Conservation (phyloP, 306 rosid species). For the Dryas alaskensis region DNA sequence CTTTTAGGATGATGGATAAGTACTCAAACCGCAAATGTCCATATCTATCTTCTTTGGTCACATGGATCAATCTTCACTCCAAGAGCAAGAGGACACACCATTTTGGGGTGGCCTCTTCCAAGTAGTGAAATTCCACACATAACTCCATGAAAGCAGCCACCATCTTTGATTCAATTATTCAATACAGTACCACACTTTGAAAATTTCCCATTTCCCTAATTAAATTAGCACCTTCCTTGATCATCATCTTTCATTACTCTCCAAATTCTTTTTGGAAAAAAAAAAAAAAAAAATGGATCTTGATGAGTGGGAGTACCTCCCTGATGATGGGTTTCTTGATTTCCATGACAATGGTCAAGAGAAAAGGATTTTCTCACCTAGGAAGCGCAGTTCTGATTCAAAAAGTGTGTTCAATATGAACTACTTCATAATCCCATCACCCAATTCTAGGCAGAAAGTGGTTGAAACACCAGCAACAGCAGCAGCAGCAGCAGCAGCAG, state of each 20-base stretch:
- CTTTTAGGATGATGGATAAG: slow-evolving; percentile 38
- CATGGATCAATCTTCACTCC: slow-evolving; percentile 29
- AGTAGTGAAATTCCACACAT: slow-evolving; percentile 30
- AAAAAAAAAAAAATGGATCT: slow-evolving; percentile 44
- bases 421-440: slow-evolving; percentile 54
- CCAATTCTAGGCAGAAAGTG: slow-evolving; percentile 28
- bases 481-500: not conserved
- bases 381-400: slow-evolving; percentile 32
- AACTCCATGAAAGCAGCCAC: slow-evolving; percentile 52
- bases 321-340: slow-evolving; percentile 57
- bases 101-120: not conserved
- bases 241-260: slow-evolving; percentile 16
- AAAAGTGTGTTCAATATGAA: slow-evolving; percentile 41
- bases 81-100: slow-evolving; percentile 25
- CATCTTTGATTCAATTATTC: slow-evolving; percentile 41
- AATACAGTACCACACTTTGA: not conserved
- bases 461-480: not conserved
- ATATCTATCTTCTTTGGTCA: not conserved
- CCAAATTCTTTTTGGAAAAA: slow-evolving; percentile 4
- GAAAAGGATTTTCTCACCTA: slow-evolving; percentile 26
- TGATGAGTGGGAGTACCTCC: slow-evolving; percentile 72
- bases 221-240: not conserved
- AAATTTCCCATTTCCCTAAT: slow-evolving; percentile 7
- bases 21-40: slow-evolving; percentile 9
- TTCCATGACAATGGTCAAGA: slow-evolving; percentile 43